A percentile compares a stretch with the other conserved stretches of the same genome.
phyloP scores from a whole-genome alignment of 495 filamentous ascomycete genomes.

The Penicillium diatomitis region DNA sequence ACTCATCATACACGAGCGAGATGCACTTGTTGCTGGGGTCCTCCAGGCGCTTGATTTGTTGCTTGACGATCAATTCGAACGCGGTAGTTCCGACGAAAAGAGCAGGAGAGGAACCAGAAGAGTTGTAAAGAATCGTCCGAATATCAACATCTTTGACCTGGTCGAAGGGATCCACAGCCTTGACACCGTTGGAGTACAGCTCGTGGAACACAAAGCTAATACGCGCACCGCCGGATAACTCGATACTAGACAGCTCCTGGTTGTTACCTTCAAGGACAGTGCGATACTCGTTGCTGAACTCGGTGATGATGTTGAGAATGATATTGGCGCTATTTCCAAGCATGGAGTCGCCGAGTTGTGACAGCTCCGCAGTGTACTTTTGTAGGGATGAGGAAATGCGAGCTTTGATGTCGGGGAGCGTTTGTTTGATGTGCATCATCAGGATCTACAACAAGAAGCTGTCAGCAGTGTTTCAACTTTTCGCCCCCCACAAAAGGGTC shows the following conservation, averaged over 20 bases:
- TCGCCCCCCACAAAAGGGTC: no score
- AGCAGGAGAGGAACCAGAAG: conserved; percentile 91
- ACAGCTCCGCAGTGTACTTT: conserved; percentile 80
- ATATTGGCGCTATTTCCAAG: conserved; percentile 95
- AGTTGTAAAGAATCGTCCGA: conserved; percentile 94
- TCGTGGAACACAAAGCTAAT: conserved; percentile 99
- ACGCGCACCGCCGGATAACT: conserved; percentile 92
- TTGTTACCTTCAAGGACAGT: conserved; percentile 95
- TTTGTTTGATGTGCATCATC: conserved; percentile 99
- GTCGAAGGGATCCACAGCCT: conserved; percentile 97
- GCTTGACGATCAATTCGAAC: conserved; percentile 97
- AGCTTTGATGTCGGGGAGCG: conserved; percentile 94
- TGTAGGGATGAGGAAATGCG: conserved; percentile 86
- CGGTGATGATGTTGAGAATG: conserved; percentile 95
- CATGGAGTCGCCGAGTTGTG: conserved; percentile 82
- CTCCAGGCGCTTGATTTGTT: conserved; percentile 94
- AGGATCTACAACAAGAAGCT: conserved; percentile 53
- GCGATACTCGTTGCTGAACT: conserved; percentile 95
- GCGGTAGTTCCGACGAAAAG: conserved; percentile 97
- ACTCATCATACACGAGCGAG: conserved; percentile 92
- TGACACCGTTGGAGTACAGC: conserved; percentile 94
- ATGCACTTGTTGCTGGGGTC: conserved; percentile 97
- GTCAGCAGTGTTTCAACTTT: no score
- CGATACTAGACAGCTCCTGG: conserved; percentile 84
- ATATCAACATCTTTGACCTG: conserved; percentile 97